Evolutionary conservation across 1,284 basidiomycete species (phyloP), one percentile per base, ranked within the genome.

Genomic region (Sphagnurus paluster): DNA sequence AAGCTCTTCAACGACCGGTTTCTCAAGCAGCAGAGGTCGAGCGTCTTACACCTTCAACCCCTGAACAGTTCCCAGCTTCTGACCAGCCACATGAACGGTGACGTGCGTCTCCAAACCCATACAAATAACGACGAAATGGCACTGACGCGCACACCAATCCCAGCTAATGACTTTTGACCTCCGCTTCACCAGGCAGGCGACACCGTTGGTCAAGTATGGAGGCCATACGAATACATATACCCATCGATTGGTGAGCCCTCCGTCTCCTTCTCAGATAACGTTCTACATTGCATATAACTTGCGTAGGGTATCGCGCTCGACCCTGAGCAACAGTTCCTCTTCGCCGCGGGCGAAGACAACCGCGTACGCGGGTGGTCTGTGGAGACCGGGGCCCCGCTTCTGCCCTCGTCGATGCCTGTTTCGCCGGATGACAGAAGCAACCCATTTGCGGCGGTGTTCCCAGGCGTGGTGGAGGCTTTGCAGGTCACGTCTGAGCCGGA

Each of bases 271-370:
- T 24, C 44, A 52, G 14, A 10, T 25, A 10, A 10, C 42, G 23
- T 20, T 50, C 13, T 13, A 28, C 8, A 20, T 6, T 39, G 14
- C n/a, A 8, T n/a, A n/a, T n/a, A n/a, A n/a, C n/a, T 11, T 21
- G 5, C 14, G 7, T 39, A 88, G 86, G 84, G 86, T 7, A 67
- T 87, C 13, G 66, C 74, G 0, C 60, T 79, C 9, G 84, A 87
- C 50, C 74, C 79, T 0, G 63, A 66, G 2, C 76, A 87, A 46
- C 73, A 82, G 38, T 82, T 86, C 52, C 57, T 93, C 11, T 91
- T 91, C 56, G 82, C 82, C 3, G 84, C 82, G 0, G 89, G 88
- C 3, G 75, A 82, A 60, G 79, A 85, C 70, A 57, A 73, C 55
- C 65, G 75, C 53, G 69, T 88, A 62, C 72, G 83, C 20, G 75